These are phyloP conservation scores for Monilinia laxa DNA, from an alignment of 2,329 filamentous ascomycete genomes.

Conservation along the genomic window DNA sequence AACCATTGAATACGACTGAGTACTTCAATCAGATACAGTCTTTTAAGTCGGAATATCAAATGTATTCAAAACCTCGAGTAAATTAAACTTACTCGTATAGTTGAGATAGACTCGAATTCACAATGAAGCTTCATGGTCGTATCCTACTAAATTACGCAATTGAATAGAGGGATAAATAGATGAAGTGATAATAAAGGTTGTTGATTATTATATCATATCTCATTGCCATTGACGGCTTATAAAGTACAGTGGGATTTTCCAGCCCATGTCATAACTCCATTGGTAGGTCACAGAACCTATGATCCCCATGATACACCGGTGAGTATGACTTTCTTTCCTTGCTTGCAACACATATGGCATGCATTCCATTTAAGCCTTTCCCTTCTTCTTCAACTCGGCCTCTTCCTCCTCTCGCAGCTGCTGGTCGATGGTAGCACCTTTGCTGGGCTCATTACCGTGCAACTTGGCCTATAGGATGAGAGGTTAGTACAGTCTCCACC, in stretches of 20 bases:
- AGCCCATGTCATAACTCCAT: background rate
- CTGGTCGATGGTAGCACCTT: conserved; percentile 70
- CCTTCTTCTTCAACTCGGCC: conserved; percentile 61
- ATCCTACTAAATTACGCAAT: too few relatives aligned
- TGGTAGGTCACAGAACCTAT: background rate
- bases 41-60: background rate
- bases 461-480: conserved; percentile 50
- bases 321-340: conserved; percentile 4
- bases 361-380: conserved; percentile 40
- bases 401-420: conserved; percentile 68
- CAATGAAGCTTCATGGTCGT: background rate
- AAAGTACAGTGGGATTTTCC: conserved; percentile 11
- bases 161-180: too few relatives aligned
- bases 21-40: background rate
- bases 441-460: conserved; percentile 73
- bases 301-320: conserved; percentile 12
- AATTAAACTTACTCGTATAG: too few relatives aligned
- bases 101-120: too few relatives aligned
- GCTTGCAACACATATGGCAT: conserved; percentile 1
- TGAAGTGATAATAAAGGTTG: conserved; percentile 14
- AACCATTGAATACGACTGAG: background rate
- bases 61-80: too few relatives aligned
- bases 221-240: conserved; percentile 8
- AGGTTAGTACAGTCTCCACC: background rate
- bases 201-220: conserved; percentile 17